These are phyloP conservation scores for Talaromyces sp. DNA, from an alignment of 2,329 filamentous ascomycete species.

Conservation along the genomic window DNA sequence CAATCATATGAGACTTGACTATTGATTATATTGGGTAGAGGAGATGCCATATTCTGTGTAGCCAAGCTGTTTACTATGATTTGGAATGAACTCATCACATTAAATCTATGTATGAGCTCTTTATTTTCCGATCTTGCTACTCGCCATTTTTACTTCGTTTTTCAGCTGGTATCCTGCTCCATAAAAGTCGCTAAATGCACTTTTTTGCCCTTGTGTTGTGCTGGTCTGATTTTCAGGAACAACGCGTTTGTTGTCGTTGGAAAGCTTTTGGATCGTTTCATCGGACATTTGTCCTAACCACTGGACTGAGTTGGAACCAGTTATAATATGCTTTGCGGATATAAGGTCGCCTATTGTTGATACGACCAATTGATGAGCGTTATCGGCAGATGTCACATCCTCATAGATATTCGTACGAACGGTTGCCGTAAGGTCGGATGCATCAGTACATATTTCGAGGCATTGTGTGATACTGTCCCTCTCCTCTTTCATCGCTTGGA, in stretches of 20 bases:
- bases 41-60: too few relatives aligned
- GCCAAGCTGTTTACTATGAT: too few relatives aligned
- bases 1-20: too few relatives aligned
- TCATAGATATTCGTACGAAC: conserved; percentile 29
- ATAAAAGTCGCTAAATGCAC: conserved; percentile 6
- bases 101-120: too few relatives aligned
- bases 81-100: too few relatives aligned
- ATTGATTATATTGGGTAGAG: too few relatives aligned
- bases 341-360: conserved; percentile 33
- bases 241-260: conserved; percentile 22
- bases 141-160: background rate
- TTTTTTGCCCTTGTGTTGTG: background rate
- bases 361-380: conserved; percentile 30
- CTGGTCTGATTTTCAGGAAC: background rate
- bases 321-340: conserved; percentile 28
- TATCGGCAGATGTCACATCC: conserved; percentile 27
- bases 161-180: conserved; percentile 7
- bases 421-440: conserved; percentile 25
- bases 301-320: conserved; percentile 36
- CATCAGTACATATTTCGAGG: conserved; percentile 27
- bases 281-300: conserved; percentile 33
- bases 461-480: conserved; percentile 28
- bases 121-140: background rate
- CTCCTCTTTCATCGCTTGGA: conserved; percentile 26
- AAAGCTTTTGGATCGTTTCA: conserved; percentile 29